Percentiles rank a stretch among this genome's conserved stretches.
Evolutionary conservation across 2,329 filamentous ascomycete genomes (phyloP).

Genomic region (Arthrobotrys sinensis): DNA sequence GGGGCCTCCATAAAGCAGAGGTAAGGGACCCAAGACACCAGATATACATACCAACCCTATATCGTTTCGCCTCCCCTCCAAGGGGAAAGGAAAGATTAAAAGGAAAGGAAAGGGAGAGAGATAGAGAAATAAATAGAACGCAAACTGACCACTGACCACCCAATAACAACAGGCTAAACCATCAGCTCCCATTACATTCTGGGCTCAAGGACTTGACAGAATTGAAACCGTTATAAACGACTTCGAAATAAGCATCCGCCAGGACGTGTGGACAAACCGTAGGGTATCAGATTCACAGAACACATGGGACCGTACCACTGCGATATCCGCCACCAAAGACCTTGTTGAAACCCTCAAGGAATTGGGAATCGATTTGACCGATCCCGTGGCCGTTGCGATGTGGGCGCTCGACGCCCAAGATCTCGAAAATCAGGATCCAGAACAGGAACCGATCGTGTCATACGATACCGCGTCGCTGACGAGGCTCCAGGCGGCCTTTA

Average conservation of each 20-base stretch:
- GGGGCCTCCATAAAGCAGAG: too few species aligned
- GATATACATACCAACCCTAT: too few species aligned
- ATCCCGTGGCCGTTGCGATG: conserved; percentile 29
- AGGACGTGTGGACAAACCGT: conserved; percentile 13
- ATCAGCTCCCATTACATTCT: too few species aligned
- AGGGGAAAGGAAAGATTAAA: too few species aligned
- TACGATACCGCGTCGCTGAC: conserved; percentile 25
- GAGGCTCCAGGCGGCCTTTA: conserved; percentile 25
- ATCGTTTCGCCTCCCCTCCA: too few species aligned
- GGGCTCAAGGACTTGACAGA: background rate
- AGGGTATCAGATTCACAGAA: background rate
- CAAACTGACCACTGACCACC: too few species aligned
- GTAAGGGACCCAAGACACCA: too few species aligned
- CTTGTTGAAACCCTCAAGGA: background rate
- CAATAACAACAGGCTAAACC: too few species aligned
- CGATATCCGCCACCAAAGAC: conserved; percentile 7
- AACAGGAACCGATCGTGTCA: background rate
- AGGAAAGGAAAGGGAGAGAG: too few species aligned
- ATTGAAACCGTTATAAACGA: background rate
- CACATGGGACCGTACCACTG: background rate
- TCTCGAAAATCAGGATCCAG: background rate
- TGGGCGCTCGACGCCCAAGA: conserved; percentile 24
- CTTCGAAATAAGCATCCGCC: conserved; percentile 2
- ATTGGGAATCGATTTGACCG: conserved; percentile 19
- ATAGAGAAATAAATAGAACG: too few species aligned